Percentiles rank a stretch among this genome's conserved stretches.
phyloP scores from a whole-genome alignment of 2,329 filamentous ascomycete genomes.

The Aspergillus nomiae region DNA sequence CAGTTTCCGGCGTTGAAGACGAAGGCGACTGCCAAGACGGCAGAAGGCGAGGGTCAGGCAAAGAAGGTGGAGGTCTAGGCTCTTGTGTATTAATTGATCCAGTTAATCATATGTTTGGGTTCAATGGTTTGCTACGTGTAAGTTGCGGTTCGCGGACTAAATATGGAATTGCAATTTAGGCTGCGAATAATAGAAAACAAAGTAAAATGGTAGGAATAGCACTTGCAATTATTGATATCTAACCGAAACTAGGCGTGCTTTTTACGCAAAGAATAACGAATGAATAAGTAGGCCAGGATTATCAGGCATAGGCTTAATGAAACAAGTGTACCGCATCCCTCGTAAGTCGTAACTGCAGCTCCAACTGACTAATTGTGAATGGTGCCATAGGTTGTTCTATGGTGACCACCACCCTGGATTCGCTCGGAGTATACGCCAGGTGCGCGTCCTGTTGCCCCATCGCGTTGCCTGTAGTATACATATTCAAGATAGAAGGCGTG shows the following conservation, averaged over 20 bases:
- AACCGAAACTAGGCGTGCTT: background rate
- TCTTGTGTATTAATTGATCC: background rate
- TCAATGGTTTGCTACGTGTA: background rate
- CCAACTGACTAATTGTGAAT: background rate
- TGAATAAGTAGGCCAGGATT: background rate
- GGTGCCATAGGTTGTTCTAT: slow-evolving; percentile 28
- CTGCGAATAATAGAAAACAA: background rate
- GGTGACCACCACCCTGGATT: slow-evolving; percentile 40
- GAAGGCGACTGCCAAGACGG: slow-evolving; percentile 30
- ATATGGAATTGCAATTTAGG: background rate
- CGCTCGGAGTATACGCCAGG: slow-evolving; percentile 44
- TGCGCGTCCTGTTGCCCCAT: slow-evolving; percentile 28
- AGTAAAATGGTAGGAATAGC: background rate
- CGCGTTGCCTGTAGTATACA: slow-evolving; percentile 72
- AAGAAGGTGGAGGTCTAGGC: slow-evolving; percentile 7
- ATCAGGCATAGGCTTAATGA: background rate
- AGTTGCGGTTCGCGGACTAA: background rate
- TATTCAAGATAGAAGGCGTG: slow-evolving; percentile 83
- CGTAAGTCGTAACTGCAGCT: background rate
- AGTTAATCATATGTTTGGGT: background rate
- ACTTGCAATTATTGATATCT: background rate
- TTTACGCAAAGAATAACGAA: background rate
- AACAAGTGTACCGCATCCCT: background rate
- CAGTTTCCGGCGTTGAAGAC: slow-evolving; percentile 59
- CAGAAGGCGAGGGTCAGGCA: background rate